Base-by-base conservation (phyloP, 805 yeast species). In the Yamadazyma laniorum region DNA sequence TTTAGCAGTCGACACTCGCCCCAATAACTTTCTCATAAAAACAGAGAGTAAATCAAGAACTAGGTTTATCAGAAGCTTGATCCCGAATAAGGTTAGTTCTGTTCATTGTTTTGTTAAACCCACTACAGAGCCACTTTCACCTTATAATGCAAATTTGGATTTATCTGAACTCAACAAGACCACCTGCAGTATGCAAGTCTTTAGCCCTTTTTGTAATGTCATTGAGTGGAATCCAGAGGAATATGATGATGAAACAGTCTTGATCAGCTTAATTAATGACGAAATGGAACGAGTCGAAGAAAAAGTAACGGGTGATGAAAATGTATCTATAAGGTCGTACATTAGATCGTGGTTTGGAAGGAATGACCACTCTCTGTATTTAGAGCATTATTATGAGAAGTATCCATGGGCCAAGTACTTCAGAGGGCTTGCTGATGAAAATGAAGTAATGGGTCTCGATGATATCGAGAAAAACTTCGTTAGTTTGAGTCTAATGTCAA, bases 391-490 rank as follows among this genome's bases (percentile, higher is more conserved):
- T 31, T 31, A 28, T 31, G 26, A 37, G 11, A 33, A 35, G 30
- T 43, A 48, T 34, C 52, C 55, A 9, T 56, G 59, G 60, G 36
- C 44, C 7, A 26, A 26, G 15, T 26, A 26, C 12, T 26, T 26
- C 13, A 7, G 12, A 13, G 7, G 15, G 12, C 7, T 13, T 8
- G 7, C 6, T 6, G 7, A 6, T 26, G 29, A 26, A n/a, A 12
- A 26, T 12, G 7, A 6, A 8, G 13, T 26, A 7, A 7, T 9
- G 9, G 23, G 9, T 21, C 23, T 21, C 9, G 23, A 21, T 7
- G 23, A 21, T 21, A 7, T 21, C 23, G 23, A 21, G 23, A 21
- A 21, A 6, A 35, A 18, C 9, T 21, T 21, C 23, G 9, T 9
- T 9, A 21, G 9, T 6, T 21, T 8, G 29, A 26, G 6, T 26